Evolutionary conservation across 2,329 filamentous ascomycete genomes (phyloP), one percentile per base, ranked within the genome.

Genomic region (Pseudogymnoascus sp.): DNA sequence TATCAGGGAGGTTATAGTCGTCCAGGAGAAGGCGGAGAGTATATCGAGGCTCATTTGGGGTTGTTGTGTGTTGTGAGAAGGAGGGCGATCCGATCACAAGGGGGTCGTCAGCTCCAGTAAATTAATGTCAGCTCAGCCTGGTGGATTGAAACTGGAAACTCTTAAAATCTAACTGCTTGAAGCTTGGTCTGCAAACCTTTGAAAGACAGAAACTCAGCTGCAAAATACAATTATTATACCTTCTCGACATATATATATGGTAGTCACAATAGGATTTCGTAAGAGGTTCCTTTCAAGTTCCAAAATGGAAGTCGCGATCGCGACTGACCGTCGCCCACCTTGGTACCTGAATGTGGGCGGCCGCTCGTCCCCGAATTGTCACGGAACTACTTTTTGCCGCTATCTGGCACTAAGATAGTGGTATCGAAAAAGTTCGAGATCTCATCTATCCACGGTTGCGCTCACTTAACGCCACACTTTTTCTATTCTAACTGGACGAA

Each of bases 361-460:
- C 12, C 10, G 21, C 10, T 42, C 18, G 9, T 25, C n/a, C 35
- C 21, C 7, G 9, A 48, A 52, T 15, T 10, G 4, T 10, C 9
- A 31, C 48, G 48, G 48, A 33, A 33, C 13, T 33, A 55, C 27
- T 18, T 55, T 55, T 55, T 5, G 4, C 59, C 59, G 39, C 7
- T 37, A 52, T 59, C 29, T 18, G 33, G 27, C 61, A 35, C 61
- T 63, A 63, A 63, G 61, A 63, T 63, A 63, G 60, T 36, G 58
- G 37, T 33, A 42, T 48, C 59, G 42, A 55, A 63, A 63, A 61
- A 61, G 40, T 52, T 61, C 45, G 31, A 61, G 59, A 61, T 55
- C 37, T 42, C 37, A 48, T 36, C 45, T 12, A 42, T 36, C 45
- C 21, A 42, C 35, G 45, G 13, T 36, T 61, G 58, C 59, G 36